Conservation (phyloP, 2,329 filamentous ascomycete species). For the Colletotrichum cereale region DNA sequence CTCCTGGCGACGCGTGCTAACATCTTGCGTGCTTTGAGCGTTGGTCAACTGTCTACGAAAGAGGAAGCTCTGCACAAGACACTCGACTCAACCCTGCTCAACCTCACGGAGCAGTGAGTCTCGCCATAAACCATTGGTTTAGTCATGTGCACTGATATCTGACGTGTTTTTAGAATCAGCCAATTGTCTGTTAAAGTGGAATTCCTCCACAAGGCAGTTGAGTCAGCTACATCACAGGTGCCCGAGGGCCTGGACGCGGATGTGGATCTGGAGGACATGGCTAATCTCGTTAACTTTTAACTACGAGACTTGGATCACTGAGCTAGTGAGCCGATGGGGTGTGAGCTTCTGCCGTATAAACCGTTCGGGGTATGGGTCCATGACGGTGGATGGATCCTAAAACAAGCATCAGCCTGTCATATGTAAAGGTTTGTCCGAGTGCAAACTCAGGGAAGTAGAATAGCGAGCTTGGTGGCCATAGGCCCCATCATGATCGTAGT, state of each 20-base stretch:
- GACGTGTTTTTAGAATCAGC: too few relatives aligned
- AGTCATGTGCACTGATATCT: too few relatives aligned
- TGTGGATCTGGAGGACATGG: conserved; percentile 1
- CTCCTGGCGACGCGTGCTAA: too few relatives aligned
- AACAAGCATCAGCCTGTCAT: not conserved
- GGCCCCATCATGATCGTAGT: not conserved
- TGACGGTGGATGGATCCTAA: not conserved
- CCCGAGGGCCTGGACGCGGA: not conserved
- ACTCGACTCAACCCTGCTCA: too few relatives aligned
- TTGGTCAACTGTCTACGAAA: too few relatives aligned
- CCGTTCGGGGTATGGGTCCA: not conserved
- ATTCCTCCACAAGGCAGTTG: not conserved
- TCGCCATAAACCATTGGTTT: too few relatives aligned
- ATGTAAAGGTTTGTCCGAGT: too few relatives aligned
- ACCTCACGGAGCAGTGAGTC: too few relatives aligned
- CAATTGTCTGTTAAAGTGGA: not conserved
- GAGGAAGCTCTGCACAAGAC: too few relatives aligned
- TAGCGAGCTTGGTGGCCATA: not conserved
- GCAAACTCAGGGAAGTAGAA: too few relatives aligned
- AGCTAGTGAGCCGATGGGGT: not conserved
- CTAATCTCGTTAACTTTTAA: conserved; percentile 12
- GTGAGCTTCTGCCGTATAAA: not conserved
- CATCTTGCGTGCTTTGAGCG: too few relatives aligned
- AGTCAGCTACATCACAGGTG: not conserved
- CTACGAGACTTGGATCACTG: not conserved